phyloP scores from a whole-genome alignment of 495 filamentous ascomycete genomes.

The Neurospora sp. region DNA sequence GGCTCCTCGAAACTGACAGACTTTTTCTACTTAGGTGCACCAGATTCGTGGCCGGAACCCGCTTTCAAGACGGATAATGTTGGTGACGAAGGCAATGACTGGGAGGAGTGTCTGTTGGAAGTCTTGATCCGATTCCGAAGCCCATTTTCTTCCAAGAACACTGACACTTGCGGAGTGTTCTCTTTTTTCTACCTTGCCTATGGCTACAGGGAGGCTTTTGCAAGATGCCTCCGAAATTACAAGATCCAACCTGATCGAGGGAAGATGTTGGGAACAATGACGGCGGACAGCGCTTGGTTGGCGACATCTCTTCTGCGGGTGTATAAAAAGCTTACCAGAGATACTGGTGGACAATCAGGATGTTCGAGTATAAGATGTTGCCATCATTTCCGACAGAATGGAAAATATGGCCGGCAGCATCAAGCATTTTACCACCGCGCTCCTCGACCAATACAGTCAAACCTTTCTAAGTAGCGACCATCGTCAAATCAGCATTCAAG shows the following conservation, averaged over 20 bases:
- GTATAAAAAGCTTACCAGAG: no score
- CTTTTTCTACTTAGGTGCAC: not conserved
- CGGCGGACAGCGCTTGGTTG: not conserved
- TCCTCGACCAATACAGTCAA: not conserved
- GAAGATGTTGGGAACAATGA: not conserved
- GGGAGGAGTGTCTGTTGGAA: not conserved
- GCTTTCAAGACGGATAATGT: not conserved
- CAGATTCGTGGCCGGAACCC: not conserved
- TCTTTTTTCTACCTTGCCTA: not conserved
- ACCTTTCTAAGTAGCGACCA: no score
- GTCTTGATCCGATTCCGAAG: not conserved
- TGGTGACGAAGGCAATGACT: not conserved
- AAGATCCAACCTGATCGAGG: not conserved
- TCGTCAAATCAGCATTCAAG: not conserved
- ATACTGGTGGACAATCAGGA: rapidly evolving
- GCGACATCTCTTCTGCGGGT: not conserved
- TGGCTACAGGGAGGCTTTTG: not conserved
- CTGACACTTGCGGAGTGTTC: not conserved
- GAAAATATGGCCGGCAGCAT: not conserved
- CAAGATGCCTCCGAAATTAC: not conserved
- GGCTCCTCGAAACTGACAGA: not conserved
- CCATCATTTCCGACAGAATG: not conserved
- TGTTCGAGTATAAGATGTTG: not conserved
- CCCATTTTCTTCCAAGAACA: not conserved
- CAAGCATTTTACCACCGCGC: not conserved